Base-by-base conservation (phyloP, 257 asterid species). In the Solanum infundibuliforme region DNA sequence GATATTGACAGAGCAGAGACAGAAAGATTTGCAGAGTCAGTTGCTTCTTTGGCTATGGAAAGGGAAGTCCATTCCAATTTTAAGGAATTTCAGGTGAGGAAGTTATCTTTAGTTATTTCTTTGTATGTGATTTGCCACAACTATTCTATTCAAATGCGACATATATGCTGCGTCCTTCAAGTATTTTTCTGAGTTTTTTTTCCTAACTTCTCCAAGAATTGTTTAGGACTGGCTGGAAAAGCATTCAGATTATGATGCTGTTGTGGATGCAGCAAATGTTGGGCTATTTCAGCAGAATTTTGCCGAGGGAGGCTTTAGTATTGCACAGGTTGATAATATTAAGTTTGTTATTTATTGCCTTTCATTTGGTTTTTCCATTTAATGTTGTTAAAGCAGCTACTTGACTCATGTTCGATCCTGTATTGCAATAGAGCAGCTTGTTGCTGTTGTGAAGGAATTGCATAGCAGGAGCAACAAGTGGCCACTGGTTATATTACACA, bases 221-320 rank as follows among this genome's bases (percentile, higher is more conserved):
- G 81, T 91, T 65, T 86, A 97, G 99, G 99, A 92, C 48, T 97
- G 99, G 99, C 89, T 97, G 87, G 98, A 93, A 85, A 90, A 91
- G 87, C 92, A 93, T 89, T 92, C 94, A 85, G 95, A 90, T 62
- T 94, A 93, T 87, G 98, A 97, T 87, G 91, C 96, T 58, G 90
- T 95, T 71, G 91, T 95, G n/a, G 99, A 97, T 91, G 99, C 98
- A 94, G 99, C 98, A 87, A 96, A 95, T 92, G 86, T 96, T 86
- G 99, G 99, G 66, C 90, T 95, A 18, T 95, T 91, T 92, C 98
- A 97, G 90, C 98, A 97, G 90, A 97, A 97, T 88, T 95, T 95
- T 90, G 95, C 93, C 7, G 97, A 93, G 89, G 99, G 99, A 34
- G 97, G 98, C 88, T 97, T 97, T 88, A 95, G 98, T 87, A 72